Conservation (phyloP, 495 filamentous ascomycete species). For the Xylaria intraflava region DNA sequence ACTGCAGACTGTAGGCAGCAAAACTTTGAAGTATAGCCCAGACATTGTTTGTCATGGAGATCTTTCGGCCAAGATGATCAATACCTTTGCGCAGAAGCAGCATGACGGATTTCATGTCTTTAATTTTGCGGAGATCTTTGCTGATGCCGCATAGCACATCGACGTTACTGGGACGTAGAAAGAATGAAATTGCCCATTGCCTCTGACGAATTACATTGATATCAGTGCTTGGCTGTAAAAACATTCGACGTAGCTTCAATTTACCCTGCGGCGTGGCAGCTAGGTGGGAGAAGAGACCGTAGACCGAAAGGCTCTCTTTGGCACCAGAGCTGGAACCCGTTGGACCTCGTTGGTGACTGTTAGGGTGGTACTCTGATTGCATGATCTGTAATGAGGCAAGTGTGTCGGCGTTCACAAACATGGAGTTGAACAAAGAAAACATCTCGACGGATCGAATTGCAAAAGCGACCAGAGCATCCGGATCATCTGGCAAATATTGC, state of each 20-base stretch:
- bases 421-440: conserved; percentile 67
- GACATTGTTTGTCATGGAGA: conserved; percentile 54
- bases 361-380: conserved; percentile 76
- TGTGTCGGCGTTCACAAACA: conserved; percentile 82
- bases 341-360: conserved; percentile 73
- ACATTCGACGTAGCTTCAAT: conserved; percentile 67
- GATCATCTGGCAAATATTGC: conserved; percentile 50
- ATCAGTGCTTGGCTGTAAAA: conserved; percentile 72
- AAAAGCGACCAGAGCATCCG: conserved; percentile 45
- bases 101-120: conserved; percentile 68
- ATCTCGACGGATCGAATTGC: conserved; percentile 62
- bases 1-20: conserved; percentile 53
- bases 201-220: conserved; percentile 64
- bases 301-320: conserved; percentile 87
- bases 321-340: conserved; percentile 58
- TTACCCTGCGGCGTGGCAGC: conserved; percentile 81
- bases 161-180: conserved; percentile 65
- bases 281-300: conserved; percentile 71
- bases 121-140: conserved; percentile 63
- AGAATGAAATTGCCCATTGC: conserved; percentile 58
- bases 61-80: conserved; percentile 53
- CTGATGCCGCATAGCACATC: conserved; percentile 49
- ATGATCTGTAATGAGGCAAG: conserved; percentile 80
- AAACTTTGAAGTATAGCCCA: conserved; percentile 60
- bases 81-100: conserved; percentile 71